Evolutionary conservation across 306 rosid species (phyloP), one percentile per base, ranked within the genome.

Genomic region (Dalbergia oliveri): DNA sequence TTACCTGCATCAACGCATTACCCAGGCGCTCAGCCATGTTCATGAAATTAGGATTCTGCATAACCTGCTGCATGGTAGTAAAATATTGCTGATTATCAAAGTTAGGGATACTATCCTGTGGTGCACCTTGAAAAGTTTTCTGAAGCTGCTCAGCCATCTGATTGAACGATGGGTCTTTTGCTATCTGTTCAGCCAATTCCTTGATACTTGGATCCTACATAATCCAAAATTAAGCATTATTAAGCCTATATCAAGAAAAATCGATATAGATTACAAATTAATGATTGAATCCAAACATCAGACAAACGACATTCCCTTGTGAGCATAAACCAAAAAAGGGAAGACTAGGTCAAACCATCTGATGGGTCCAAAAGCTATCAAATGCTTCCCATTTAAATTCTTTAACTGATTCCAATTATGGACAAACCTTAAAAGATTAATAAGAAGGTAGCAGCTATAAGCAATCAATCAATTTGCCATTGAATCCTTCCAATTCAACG

Each of bases 101-200:
- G 85, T 79, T 88, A 61, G 98, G 98, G 78, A 90, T 53, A 78
- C 92, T 77, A 1, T 93, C 97, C 11, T 87, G 87, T 67, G 95
- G 8, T 63, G 82, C 81, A 78, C 91, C 97, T 76, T 96, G 94
- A 86, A 96, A 88, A 72, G 94, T 89, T 81, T 93, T 88, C 89
- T 96, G 97, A 80, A 96, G 97, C 86, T 93, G 98, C 83, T 96
- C 98, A 35, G 97, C 99, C 99, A 96, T 96, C 81, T 93, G 99
- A 86, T 87, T 96, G 88, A 96, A 96, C 15, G 99, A 81, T 66
- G 99, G 98, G 85, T 96, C 99, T 86, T 87, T 88, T 41, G 99
- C 90, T 83, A 96, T 96, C 85, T 95, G 98, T 82, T 95, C 98
- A 78, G 99, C 99, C 76, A 95, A 84, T 9, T 91, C 97, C 89